Percentiles rank a stretch among this genome's conserved stretches.
Conservation (phyloP, 768 basidiomycete species). For the Paxillus rubicundulus region DNA sequence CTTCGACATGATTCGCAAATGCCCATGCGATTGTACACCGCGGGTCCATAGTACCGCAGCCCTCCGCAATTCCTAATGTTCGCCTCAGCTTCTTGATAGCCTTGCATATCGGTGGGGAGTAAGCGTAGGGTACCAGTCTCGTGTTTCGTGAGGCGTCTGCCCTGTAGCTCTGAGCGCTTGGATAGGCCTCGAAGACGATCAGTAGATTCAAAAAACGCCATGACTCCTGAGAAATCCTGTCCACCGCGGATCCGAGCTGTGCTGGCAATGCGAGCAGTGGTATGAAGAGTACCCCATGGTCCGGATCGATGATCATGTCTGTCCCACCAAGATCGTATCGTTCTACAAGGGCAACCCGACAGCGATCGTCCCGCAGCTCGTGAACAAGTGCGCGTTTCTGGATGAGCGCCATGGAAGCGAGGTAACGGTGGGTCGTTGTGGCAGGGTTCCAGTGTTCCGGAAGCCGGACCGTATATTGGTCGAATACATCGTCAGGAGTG, state of each 20-base stretch:
- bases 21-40: constrained; percentile 49
- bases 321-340: constrained; percentile 56
- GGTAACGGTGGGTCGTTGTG: constrained; percentile 53
- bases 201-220: constrained; percentile 58
- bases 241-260: constrained; percentile 42
- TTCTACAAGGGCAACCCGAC: constrained; percentile 59
- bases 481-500: constrained; percentile 42
- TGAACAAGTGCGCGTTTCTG: constrained; percentile 65
- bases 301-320: constrained; percentile 67
- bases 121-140: constrained; percentile 38
- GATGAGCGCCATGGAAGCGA: constrained; percentile 65
- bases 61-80: constrained; percentile 60
- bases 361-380: constrained; percentile 43
- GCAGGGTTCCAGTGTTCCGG: constrained; percentile 34
- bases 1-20: constrained; percentile 58
- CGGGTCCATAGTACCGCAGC: constrained; percentile 47
- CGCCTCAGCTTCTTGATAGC: constrained; percentile 67
- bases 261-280: constrained; percentile 48
- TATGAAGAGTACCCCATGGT: constrained; percentile 54
- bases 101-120: constrained; percentile 65
- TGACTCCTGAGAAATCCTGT: constrained; percentile 51
- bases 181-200: constrained; percentile 68
- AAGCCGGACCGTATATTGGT: constrained; percentile 44
- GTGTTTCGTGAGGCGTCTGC: constrained; percentile 5
- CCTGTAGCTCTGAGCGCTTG: constrained; percentile 40